These are phyloP conservation scores for Astrocystis sublimbata DNA, from an alignment of 495 filamentous ascomycete species.

Conservation along the genomic window DNA sequence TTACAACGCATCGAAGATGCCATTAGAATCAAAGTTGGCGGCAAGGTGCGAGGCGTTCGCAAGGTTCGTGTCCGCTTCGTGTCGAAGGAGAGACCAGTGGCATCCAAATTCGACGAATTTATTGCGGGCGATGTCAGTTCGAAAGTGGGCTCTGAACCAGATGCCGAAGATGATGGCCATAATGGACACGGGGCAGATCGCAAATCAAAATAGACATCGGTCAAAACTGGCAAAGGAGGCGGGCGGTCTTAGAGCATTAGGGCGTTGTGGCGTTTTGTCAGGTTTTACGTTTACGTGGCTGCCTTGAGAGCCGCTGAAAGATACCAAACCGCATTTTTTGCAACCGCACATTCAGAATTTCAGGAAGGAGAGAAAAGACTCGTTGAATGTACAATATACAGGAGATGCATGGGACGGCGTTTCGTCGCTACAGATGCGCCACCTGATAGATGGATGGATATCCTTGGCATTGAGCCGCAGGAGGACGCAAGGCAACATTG, in stretches of 20 bases:
- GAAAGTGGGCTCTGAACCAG: slow-evolving; percentile 65
- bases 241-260: slow-evolving; percentile 29
- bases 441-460: too few species aligned
- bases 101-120: slow-evolving; percentile 74
- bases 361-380: slow-evolving; percentile 5
- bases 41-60: slow-evolving; percentile 77
- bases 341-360: not conserved
- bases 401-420: slow-evolving; percentile 17
- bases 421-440: slow-evolving; percentile 4
- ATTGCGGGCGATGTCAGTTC: slow-evolving; percentile 66
- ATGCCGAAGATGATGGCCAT: slow-evolving; percentile 46
- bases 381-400: slow-evolving; percentile 20
- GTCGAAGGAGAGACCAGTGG: slow-evolving; percentile 54
- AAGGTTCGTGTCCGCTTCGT: slow-evolving; percentile 81
- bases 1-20: slow-evolving; percentile 68
- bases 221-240: not conserved
- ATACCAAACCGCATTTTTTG: slow-evolving; percentile 13
- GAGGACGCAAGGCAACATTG: not conserved
- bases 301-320: not conserved
- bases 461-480: not conserved
- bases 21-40: slow-evolving; percentile 67
- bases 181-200: slow-evolving; percentile 32
- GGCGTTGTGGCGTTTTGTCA: too few species aligned
- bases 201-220: slow-evolving; percentile 32
- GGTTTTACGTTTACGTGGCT: not conserved